phyloP scores from a whole-genome alignment of 805 yeast species.

The Hemisphaericaspora nanyangensis region DNA sequence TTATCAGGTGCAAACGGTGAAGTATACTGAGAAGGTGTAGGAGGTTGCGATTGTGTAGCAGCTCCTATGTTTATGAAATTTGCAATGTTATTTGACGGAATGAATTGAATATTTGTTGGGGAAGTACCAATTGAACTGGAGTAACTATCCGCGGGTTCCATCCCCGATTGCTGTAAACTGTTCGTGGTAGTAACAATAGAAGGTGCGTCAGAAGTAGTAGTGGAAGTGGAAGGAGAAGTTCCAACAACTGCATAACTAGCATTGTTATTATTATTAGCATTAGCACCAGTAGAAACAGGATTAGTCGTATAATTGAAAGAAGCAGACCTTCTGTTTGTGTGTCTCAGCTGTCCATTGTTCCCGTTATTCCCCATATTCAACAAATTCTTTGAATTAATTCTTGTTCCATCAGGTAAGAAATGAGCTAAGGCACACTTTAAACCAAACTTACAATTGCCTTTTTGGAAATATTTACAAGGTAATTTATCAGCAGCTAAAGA shows the following conservation, averaged over 20 bases:
- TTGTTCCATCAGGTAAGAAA: constrained; percentile 81
- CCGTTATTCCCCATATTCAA: constrained; percentile 1
- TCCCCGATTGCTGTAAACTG: too few relatives aligned
- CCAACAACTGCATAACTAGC: background rate
- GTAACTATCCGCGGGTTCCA: too few relatives aligned
- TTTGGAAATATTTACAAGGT: constrained; percentile 90
- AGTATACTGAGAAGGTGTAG: too few relatives aligned
- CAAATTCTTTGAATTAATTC: constrained; percentile 50
- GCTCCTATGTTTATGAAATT: constrained; percentile 9
- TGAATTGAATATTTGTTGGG: background rate
- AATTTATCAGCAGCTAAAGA: constrained; percentile 47
- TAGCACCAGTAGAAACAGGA: background rate
- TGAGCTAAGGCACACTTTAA: constrained; percentile 93
- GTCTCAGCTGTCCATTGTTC: background rate
- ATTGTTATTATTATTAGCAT: background rate
- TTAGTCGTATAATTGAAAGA: constrained; percentile 1
- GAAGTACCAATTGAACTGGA: constrained; percentile 1
- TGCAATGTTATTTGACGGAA: constrained; percentile 8
- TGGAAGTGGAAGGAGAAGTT: background rate
- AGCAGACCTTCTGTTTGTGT: background rate
- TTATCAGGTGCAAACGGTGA: too few relatives aligned
- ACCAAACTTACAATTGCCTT: constrained; percentile 97
- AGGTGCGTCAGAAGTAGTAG: too few relatives aligned
- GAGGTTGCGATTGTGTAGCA: background rate
- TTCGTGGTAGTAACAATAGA: too few relatives aligned